Evolutionary conservation across 2,329 filamentous ascomycete genomes (phyloP).

Genomic region (Sporothrix humicola): DNA sequence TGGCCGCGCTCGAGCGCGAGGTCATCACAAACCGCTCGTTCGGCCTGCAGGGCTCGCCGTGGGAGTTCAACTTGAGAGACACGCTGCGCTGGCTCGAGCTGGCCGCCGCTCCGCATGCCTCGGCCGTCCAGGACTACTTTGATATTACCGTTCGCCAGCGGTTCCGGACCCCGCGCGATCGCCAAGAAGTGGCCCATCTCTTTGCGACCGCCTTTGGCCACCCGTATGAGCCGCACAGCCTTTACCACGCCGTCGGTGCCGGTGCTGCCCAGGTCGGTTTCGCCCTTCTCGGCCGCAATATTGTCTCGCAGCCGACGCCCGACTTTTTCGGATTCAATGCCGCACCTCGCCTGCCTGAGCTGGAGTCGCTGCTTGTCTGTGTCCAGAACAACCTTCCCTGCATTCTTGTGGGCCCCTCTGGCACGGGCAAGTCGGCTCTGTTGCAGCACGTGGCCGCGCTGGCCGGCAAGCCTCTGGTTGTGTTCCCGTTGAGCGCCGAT

Average conservation of each 20-base stretch:
- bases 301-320: slow-evolving; percentile 55
- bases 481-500: slow-evolving; percentile 90
- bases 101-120: slow-evolving; percentile 44
- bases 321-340: slow-evolving; percentile 58
- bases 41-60: slow-evolving; percentile 74
- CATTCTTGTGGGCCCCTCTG: slow-evolving; percentile 84
- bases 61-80: slow-evolving; percentile 95
- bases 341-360: slow-evolving; percentile 66
- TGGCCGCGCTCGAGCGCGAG: slow-evolving; percentile 77
- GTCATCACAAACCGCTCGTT: slow-evolving; percentile 66
- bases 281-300: slow-evolving; percentile 69
- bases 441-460: slow-evolving; percentile 80
- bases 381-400: slow-evolving; percentile 86
- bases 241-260: slow-evolving; percentile 72
- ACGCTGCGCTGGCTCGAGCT: slow-evolving; percentile 86
- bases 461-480: slow-evolving; percentile 75
- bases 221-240: slow-evolving; percentile 62
- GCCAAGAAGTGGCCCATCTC: slow-evolving; percentile 66
- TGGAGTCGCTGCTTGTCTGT: slow-evolving; percentile 88
- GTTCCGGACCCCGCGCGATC: slow-evolving; percentile 76
- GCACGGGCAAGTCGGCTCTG: slow-evolving; percentile 83
- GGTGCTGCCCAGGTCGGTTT: slow-evolving; percentile 78
- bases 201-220: slow-evolving; percentile 69
- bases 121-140: slow-evolving; percentile 70
- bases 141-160: slow-evolving; percentile 84